These are phyloP conservation scores for Akanthomyces uredinophilus DNA, from an alignment of 2,329 filamentous ascomycete genomes.

Conservation along the genomic window DNA sequence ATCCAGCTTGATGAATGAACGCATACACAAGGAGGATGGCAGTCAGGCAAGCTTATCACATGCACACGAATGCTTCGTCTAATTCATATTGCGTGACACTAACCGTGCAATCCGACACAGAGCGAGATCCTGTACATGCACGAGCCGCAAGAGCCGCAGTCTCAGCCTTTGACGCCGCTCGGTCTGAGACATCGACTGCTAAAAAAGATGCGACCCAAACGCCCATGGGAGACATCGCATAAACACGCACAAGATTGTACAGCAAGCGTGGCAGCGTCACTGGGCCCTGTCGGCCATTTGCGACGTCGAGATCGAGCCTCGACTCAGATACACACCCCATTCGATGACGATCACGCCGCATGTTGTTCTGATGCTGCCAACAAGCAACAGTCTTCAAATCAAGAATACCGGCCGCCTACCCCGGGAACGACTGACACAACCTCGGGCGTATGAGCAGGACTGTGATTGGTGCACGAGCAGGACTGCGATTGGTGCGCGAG, in stretches of 20 bases:
- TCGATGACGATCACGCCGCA: constrained; percentile 17
- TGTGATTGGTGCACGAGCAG: not conserved
- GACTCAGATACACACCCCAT: constrained; percentile 21
- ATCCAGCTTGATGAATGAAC: not conserved
- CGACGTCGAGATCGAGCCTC: constrained; percentile 23
- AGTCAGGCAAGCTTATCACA: not conserved
- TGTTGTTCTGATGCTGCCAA: constrained; percentile 17
- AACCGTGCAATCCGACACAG: not conserved
- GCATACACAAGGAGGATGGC: not conserved
- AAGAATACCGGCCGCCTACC: not conserved
- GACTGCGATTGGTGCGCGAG: not conserved
- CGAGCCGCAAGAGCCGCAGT: constrained; percentile 11
- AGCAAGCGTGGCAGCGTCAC: not conserved
- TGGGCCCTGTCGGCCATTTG: not conserved
- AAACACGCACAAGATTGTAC: constrained; percentile 11
- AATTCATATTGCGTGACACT: not conserved
- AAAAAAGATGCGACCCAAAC: constrained; percentile 21
- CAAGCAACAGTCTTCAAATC: constrained; percentile 22
- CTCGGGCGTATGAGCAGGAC: not conserved
- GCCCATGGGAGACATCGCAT: constrained; percentile 23
- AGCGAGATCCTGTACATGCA: constrained; percentile 8
- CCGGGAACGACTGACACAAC: not conserved
- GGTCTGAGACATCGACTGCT: constrained; percentile 22
- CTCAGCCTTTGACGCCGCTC: constrained; percentile 23
- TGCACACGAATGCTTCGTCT: not conserved